A percentile compares a stretch with the other conserved stretches of the same genome.
Conservation (phyloP, 805 yeast genomes). For the Saccharomycopsis selenospora region DNA sequence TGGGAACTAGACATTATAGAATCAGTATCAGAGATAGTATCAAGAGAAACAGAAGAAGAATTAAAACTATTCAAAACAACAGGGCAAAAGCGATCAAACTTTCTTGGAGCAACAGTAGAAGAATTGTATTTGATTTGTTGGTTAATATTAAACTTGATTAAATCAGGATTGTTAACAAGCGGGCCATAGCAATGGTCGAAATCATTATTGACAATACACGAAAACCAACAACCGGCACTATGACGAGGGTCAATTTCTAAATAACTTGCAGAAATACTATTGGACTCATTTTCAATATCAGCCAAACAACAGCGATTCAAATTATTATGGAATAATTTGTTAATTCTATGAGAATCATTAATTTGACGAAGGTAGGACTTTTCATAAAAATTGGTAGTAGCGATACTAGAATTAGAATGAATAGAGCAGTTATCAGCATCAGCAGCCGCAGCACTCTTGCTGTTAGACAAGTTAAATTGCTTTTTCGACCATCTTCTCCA, state of each 20-base stretch:
- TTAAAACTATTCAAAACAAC: not conserved
- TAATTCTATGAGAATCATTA: not conserved
- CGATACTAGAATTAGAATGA: too few relatives aligned
- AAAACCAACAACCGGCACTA: not conserved
- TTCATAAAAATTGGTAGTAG: not conserved
- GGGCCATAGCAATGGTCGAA: conserved; percentile 9
- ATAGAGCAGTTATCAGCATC: too few relatives aligned
- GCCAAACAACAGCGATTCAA: not conserved
- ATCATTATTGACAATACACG: conserved; percentile 4
- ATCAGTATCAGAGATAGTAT: not conserved
- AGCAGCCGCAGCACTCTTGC: too few relatives aligned
- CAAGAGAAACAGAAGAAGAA: not conserved
- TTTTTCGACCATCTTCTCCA: conserved; percentile 10
- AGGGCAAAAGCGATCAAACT: too few relatives aligned
- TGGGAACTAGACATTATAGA: not conserved
- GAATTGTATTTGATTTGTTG: conserved; percentile 5
- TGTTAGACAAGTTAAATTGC: not conserved
- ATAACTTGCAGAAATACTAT: too few relatives aligned
- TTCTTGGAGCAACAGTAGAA: not conserved
- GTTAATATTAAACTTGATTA: conserved; percentile 8
- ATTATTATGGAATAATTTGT: not conserved
- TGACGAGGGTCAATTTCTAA: not conserved
- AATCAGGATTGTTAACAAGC: not conserved
- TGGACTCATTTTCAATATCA: too few relatives aligned
- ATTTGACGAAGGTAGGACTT: not conserved